Percentiles rank a stretch among this genome's conserved stretches.
Conservation (phyloP, 2,329 filamentous ascomycete species). For the Colletotrichum sp. region DNA sequence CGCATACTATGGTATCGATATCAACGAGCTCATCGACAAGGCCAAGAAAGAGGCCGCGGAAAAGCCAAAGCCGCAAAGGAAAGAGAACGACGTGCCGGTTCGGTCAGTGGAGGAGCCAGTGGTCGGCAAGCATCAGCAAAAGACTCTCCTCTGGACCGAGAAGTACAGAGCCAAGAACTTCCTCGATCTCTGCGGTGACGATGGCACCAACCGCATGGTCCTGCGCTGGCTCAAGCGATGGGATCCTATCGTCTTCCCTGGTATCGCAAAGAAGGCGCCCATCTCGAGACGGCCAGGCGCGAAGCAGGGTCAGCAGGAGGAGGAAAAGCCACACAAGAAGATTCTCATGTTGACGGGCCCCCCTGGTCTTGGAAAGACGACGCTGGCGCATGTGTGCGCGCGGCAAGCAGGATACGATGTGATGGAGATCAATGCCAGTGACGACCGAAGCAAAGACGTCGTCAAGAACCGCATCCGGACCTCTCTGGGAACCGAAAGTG, state of each 20-base stretch:
- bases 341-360: conserved; percentile 90
- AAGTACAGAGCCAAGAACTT: conserved; percentile 95
- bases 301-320: conserved; percentile 45
- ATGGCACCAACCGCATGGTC: conserved; percentile 89
- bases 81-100: conserved; percentile 36
- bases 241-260: conserved; percentile 92
- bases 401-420: conserved; percentile 95
- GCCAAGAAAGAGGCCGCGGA: conserved; percentile 65
- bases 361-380: conserved; percentile 94
- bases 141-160: conserved; percentile 86
- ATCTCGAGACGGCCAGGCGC: conserved; percentile 44
- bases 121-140: conserved; percentile 45
- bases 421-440: conserved; percentile 96
- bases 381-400: conserved; percentile 93
- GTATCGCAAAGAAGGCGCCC: conserved; percentile 65
- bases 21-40: conserved; percentile 80
- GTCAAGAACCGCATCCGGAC: conserved; percentile 92
- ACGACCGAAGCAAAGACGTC: conserved; percentile 88
- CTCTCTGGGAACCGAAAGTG: conserved; percentile 91
- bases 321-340: conserved; percentile 83
- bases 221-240: conserved; percentile 93
- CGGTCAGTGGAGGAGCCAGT: conserved; percentile 46
- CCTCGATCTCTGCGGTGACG: conserved; percentile 92
- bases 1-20: conserved; percentile 91
- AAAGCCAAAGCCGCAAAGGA: conserved; percentile 24